phyloP scores from a whole-genome alignment of 2,329 filamentous ascomycete species.

The Trichoderma asperellum region DNA sequence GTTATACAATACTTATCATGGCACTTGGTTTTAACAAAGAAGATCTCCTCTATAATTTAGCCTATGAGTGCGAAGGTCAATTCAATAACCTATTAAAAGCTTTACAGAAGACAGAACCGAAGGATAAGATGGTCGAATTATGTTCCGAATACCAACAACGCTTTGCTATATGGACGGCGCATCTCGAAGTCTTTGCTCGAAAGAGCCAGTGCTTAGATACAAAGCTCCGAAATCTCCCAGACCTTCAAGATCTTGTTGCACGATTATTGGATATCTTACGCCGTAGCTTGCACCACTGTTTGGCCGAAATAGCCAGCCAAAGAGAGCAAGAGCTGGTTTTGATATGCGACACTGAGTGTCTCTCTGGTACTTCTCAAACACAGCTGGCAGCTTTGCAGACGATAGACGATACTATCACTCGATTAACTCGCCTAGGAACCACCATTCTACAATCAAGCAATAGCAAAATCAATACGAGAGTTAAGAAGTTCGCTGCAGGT shows the following conservation, averaged over 20 bases:
- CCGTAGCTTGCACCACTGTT: background rate
- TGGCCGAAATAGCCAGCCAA: background rate
- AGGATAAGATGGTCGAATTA: background rate
- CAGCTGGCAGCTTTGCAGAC: background rate
- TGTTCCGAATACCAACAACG: conserved; percentile 25
- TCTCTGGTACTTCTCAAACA: background rate
- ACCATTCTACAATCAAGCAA: conserved; percentile 24
- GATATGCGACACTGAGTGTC: no score
- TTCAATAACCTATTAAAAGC: background rate
- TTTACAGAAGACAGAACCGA: background rate
- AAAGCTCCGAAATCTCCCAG: conserved; percentile 22
- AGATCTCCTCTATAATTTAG: background rate
- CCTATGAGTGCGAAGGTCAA: background rate
- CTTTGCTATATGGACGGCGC: conserved; percentile 25
- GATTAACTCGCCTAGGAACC: conserved; percentile 20
- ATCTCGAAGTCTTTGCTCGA: conserved; percentile 29
- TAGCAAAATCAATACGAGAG: background rate
- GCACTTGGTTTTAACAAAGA: background rate
- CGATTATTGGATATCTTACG: conserved; percentile 22
- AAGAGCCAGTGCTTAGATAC: conserved; percentile 29
- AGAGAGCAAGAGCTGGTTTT: background rate
- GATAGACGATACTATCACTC: conserved; percentile 22
- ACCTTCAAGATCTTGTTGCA: conserved; percentile 24
- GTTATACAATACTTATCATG: background rate
- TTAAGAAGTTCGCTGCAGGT: background rate